Conservation (phyloP, 306 rosid species). For the Senna siamea region DNA sequence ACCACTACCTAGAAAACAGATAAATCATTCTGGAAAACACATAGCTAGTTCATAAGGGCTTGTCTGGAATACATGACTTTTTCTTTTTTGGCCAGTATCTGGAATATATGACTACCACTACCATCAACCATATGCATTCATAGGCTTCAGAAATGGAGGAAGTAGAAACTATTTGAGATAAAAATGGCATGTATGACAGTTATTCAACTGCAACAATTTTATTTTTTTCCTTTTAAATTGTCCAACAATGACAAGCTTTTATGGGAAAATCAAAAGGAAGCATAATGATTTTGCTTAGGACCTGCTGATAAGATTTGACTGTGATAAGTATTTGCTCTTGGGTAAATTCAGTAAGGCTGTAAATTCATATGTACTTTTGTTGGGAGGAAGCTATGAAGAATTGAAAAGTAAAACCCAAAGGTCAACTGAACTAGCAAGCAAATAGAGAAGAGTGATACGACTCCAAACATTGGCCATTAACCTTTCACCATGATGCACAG, state of each 20-base stretch:
- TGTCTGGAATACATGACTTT: neutral
- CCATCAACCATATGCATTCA: neutral
- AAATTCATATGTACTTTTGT: neutral
- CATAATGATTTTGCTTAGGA: neutral
- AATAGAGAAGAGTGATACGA: neutral
- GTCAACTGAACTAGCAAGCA: neutral
- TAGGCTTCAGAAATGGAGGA: neutral
- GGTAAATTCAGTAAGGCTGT: neutral
- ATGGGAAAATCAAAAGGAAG: neutral
- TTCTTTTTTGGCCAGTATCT: too few species aligned
- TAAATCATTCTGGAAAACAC: neutral
- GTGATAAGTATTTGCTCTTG: too few species aligned
- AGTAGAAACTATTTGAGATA: too few species aligned
- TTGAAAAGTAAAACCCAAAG: neutral
- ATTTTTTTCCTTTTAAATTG: neutral
- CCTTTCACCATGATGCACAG: too few species aligned
- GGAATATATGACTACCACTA: too few species aligned
- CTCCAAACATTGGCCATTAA: too few species aligned
- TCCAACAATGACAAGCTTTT: neutral
- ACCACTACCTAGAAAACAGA: too few species aligned
- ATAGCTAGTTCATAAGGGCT: neutral
- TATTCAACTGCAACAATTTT: neutral
- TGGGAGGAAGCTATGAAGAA: neutral
- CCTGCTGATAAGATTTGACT: neutral
- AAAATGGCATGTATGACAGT: too few species aligned